phyloP scores from a whole-genome alignment of 768 basidiomycete genomes.

The Boletus fagicola region DNA sequence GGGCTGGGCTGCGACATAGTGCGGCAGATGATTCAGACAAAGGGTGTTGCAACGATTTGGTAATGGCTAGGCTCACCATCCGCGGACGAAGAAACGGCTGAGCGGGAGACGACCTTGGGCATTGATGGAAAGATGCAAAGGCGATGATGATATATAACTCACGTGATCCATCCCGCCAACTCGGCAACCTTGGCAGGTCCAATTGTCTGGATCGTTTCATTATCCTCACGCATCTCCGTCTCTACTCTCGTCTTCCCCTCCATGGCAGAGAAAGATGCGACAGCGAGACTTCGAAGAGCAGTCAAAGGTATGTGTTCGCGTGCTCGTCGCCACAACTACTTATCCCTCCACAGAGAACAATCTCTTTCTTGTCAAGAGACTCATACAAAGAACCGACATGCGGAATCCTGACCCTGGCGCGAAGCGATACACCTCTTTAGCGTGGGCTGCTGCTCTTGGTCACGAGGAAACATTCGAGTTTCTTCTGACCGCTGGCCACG shows the following conservation, averaged over 20 bases:
- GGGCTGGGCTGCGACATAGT: constrained; percentile 55
- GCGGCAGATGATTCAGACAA: not conserved
- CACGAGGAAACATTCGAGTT: constrained; percentile 94
- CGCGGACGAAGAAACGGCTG: constrained; percentile 83
- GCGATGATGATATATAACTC: constrained; percentile 13
- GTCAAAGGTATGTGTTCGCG: constrained; percentile 58
- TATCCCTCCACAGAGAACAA: constrained; percentile 73
- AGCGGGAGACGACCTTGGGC: constrained; percentile 92
- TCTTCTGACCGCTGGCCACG: constrained; percentile 80
- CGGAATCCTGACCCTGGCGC: constrained; percentile 82
- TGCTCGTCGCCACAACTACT: constrained; percentile 6
- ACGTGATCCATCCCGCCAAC: constrained; percentile 28
- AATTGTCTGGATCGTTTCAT: constrained; percentile 29
- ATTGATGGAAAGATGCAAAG: constrained; percentile 38
- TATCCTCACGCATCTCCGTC: constrained; percentile 23
- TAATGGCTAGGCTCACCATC: constrained; percentile 52
- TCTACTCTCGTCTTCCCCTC: constrained; percentile 24
- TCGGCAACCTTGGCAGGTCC: constrained; percentile 7
- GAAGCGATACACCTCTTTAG: constrained; percentile 80
- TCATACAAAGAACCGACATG: constrained; percentile 83
- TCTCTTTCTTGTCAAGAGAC: constrained; percentile 85
- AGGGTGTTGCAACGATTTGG: not conserved
- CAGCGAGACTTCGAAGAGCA: constrained; percentile 70
- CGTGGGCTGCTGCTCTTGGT: constrained; percentile 88
- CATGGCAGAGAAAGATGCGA: constrained; percentile 84